These are phyloP conservation scores for Moesziomyces antarcticus DNA, from an alignment of 1,284 basidiomycete species.

Conservation along the genomic window DNA sequence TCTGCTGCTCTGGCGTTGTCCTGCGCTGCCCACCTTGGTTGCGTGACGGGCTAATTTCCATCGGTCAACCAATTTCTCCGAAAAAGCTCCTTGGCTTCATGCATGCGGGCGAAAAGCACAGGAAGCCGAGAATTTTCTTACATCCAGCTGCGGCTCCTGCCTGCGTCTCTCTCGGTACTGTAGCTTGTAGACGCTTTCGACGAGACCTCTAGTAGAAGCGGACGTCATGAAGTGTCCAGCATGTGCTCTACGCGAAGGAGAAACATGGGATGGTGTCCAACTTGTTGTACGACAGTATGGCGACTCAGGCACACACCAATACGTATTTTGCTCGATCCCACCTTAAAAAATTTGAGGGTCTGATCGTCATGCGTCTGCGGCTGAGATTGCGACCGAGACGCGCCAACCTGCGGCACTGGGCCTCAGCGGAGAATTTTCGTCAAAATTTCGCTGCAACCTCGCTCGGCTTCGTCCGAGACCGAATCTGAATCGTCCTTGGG, in stretches of 20 bases:
- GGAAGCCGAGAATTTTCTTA: not conserved
- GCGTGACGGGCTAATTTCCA: not conserved
- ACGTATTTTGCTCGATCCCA: not conserved
- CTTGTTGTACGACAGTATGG: not conserved
- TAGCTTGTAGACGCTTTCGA: too few relatives aligned
- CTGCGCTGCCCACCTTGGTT: not conserved
- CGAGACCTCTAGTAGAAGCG: too few relatives aligned
- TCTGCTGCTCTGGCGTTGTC: too few relatives aligned
- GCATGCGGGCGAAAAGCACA: not conserved
- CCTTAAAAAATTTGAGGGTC: not conserved
- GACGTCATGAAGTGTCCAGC: too few relatives aligned
- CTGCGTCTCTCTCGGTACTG: too few relatives aligned
- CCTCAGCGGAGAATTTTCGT: conserved; percentile 36
- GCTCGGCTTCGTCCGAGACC: conserved; percentile 9
- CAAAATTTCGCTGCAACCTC: conserved; percentile 35
- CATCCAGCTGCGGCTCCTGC: not conserved
- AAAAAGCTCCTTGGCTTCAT: conserved; percentile 1
- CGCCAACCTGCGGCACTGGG: not conserved
- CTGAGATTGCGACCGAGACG: not conserved
- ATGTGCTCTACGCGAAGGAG: too few relatives aligned
- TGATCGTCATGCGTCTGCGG: not conserved
- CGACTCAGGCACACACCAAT: not conserved
- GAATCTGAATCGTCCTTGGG: not conserved
- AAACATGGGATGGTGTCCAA: too few relatives aligned
- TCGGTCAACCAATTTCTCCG: not conserved